phyloP scores from a whole-genome alignment of 1,139 yeast species.

The Sugiyamaella castrensis region DNA sequence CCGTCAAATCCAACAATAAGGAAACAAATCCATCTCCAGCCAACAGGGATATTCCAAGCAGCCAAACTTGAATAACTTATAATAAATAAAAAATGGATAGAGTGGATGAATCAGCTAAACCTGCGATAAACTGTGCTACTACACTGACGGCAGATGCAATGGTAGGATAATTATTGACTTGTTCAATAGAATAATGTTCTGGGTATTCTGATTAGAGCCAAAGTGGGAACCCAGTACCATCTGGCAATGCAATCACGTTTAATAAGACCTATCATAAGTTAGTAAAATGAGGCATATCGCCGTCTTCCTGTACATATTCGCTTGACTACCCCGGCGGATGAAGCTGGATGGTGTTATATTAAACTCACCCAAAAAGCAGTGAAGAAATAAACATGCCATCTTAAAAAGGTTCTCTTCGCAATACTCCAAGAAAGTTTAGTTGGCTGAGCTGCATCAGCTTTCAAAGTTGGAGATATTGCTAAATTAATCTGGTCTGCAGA shows the following conservation, averaged over 20 bases:
- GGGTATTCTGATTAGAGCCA: constrained; percentile 32
- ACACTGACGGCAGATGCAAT: constrained; percentile 48
- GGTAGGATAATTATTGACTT: constrained; percentile 48
- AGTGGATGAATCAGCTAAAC: constrained; percentile 40
- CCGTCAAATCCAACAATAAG: constrained; percentile 40
- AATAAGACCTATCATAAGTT: constrained; percentile 27
- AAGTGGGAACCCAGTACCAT: constrained; percentile 35
- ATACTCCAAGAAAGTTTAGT: constrained; percentile 32
- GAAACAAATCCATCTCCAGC: constrained; percentile 49
- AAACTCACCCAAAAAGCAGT: constrained; percentile 38
- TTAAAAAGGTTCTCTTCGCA: constrained; percentile 32
- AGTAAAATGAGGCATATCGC: too few relatives aligned
- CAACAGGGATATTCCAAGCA: constrained; percentile 46
- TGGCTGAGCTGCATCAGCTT: constrained; percentile 36
- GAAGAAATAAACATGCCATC: constrained; percentile 42
- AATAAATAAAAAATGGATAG: constrained; percentile 38
- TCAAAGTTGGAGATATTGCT: constrained; percentile 30
- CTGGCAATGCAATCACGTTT: constrained; percentile 41
- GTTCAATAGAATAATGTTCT: constrained; percentile 31
- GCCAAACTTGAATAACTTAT: constrained; percentile 44
- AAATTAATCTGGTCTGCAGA: constrained; percentile 31
- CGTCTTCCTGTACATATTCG: too few relatives aligned
- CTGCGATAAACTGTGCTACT: constrained; percentile 40
- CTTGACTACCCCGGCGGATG: too few relatives aligned
- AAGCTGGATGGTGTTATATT: too few relatives aligned